Evolutionary conservation across 177 flowering plant genomes (phyloP).

Genomic region (Tripterygium wilfordii): DNA sequence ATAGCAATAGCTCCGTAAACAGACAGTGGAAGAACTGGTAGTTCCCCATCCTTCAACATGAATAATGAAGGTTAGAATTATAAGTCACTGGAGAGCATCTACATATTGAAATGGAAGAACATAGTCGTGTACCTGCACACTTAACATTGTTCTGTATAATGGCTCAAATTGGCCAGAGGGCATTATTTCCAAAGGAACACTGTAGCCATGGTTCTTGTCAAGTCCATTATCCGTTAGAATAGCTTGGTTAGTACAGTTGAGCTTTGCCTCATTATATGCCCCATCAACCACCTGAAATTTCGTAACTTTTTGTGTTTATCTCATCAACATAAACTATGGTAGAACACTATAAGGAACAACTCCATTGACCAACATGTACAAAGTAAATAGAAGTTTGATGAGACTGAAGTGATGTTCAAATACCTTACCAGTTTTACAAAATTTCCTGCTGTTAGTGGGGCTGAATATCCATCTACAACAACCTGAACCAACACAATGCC

Average conservation of each 20-base stretch:
- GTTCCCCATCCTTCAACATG: slow-evolving; percentile 79
- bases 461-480: slow-evolving; percentile 91
- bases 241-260: slow-evolving; percentile 63
- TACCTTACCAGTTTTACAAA: slow-evolving; percentile 96
- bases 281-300: slow-evolving; percentile 69
- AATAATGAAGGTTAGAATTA: slow-evolving; percentile 2
- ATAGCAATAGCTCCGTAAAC: slow-evolving; percentile 96
- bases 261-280: slow-evolving; percentile 72
- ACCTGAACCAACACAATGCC: slow-evolving; percentile 36
- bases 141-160: slow-evolving; percentile 66
- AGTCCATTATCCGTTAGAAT: slow-evolving; percentile 56
- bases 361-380: no score
- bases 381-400: neutral
- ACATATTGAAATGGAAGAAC: no score
- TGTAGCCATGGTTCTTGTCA: slow-evolving; percentile 39
- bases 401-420: slow-evolving; percentile 33
- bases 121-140: slow-evolving; percentile 64
- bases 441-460: slow-evolving; percentile 92
- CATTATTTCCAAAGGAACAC: slow-evolving; percentile 80
- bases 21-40: slow-evolving; percentile 92
- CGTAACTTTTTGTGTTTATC: neutral
- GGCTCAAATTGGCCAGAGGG: slow-evolving; percentile 99
- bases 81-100: no score
- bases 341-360: no score
- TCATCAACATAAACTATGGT: neutral